phyloP scores from a whole-genome alignment of 1,139 yeast genomes.

The Zygosaccharomyces pseudobailii region DNA sequence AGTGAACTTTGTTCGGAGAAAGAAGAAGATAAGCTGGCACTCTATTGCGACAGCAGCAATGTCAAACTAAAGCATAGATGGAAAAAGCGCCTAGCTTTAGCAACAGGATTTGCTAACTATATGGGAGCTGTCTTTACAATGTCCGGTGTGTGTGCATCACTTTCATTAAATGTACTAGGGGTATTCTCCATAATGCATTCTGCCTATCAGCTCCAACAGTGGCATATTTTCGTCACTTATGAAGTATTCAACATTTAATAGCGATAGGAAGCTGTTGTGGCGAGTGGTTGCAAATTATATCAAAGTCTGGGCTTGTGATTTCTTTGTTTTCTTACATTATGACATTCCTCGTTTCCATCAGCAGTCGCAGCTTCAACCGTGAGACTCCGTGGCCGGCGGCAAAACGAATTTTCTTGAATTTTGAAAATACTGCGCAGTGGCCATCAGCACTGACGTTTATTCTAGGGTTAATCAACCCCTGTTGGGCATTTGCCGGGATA shows the following conservation, averaged over 20 bases:
- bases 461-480: conserved; percentile 56
- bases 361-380: conserved; percentile 42
- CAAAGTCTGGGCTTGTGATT: conserved; percentile 44
- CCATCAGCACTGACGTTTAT: conserved; percentile 49
- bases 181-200: conserved; percentile 46
- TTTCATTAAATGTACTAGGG: conserved; percentile 47
- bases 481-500: conserved; percentile 57
- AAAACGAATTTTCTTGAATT: conserved; percentile 46
- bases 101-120: conserved; percentile 20
- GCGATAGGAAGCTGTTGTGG: conserved; percentile 38
- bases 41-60: not conserved
- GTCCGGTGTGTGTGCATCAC: conserved; percentile 50
- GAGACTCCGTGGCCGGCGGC: conserved; percentile 39
- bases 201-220: conserved; percentile 40
- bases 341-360: conserved; percentile 46
- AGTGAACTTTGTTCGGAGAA: not conserved
- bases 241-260: conserved; percentile 33
- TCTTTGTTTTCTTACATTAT: conserved; percentile 46
- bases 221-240: conserved; percentile 51
- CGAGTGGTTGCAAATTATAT: conserved; percentile 36
- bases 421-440: conserved; percentile 56
- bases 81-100: conserved; percentile 7
- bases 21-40: not conserved
- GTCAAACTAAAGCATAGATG: not conserved
- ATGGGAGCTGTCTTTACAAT: conserved; percentile 55